A percentile compares a stretch with the other conserved stretches of the same genome.
Evolutionary conservation across 495 filamentous ascomycete species (phyloP).

Genomic region (Lepraria neglecta): DNA sequence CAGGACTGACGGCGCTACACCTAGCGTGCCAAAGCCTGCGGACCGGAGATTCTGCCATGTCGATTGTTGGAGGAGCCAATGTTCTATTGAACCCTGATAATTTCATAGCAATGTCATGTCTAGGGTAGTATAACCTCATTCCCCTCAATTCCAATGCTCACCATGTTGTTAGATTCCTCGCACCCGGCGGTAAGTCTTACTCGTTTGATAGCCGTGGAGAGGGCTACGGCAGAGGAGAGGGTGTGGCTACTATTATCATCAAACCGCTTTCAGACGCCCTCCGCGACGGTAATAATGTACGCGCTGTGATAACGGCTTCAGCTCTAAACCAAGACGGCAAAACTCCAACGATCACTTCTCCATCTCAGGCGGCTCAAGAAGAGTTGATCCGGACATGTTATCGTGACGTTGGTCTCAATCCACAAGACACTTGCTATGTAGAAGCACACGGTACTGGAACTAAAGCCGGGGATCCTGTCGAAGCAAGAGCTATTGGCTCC

Average conservation of each 20-base stretch:
- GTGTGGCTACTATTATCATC: constrained; percentile 28
- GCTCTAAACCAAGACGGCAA: constrained; percentile 32
- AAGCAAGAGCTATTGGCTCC: constrained; percentile 35
- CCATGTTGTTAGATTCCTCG: no score
- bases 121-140: constrained; percentile 28
- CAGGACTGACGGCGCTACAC: constrained; percentile 47
- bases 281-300: constrained; percentile 25
- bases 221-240: constrained; percentile 12
- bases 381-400: constrained; percentile 40
- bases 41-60: constrained; percentile 39
- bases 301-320: constrained; percentile 24
- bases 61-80: constrained; percentile 40
- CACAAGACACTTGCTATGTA: constrained; percentile 38
- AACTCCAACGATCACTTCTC: constrained; percentile 37
- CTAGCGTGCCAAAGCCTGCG: constrained; percentile 46
- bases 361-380: constrained; percentile 35
- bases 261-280: constrained; percentile 25
- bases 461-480: constrained; percentile 43
- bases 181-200: constrained; percentile 19
- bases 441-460: constrained; percentile 51
- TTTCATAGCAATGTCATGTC: constrained; percentile 8
- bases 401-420: constrained; percentile 31
- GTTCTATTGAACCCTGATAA: constrained; percentile 31
- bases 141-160: constrained; percentile 22
- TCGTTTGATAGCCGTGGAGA: neutral